These are phyloP conservation scores for Cercospora sesami DNA, from an alignment of 2,329 filamentous ascomycete species.

Conservation along the genomic window DNA sequence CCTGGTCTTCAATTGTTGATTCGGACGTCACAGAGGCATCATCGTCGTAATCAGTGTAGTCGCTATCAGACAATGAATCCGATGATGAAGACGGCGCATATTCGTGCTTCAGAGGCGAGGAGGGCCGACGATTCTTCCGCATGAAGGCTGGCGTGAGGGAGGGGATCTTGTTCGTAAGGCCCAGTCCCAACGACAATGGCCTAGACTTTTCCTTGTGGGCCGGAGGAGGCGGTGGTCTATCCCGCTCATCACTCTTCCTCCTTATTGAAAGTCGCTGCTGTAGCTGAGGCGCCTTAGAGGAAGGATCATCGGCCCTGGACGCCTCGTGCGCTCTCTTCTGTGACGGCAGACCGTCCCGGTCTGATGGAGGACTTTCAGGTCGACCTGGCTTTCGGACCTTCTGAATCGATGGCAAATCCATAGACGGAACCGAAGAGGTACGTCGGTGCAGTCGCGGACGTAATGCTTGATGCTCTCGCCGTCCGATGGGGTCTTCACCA, in stretches of 20 bases:
- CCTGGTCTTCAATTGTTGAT: conserved; percentile 60
- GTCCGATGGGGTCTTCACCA: conserved; percentile 23
- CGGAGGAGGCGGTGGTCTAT: conserved; percentile 38
- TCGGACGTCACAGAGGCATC: conserved; percentile 49
- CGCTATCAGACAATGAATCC: conserved; percentile 60
- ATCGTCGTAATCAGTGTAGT: conserved; percentile 55
- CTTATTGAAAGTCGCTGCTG: conserved; percentile 34
- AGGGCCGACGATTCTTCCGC: conserved; percentile 66
- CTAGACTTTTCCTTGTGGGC: conserved; percentile 21
- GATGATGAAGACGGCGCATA: conserved; percentile 82
- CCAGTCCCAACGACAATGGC: conserved; percentile 32
- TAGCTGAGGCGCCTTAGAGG: conserved; percentile 40
- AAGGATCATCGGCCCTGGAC: conserved; percentile 26
- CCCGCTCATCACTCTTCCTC: conserved; percentile 23
- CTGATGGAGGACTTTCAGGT: conserved; percentile 37
- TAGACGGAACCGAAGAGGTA: conserved; percentile 51
- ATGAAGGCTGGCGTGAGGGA: conserved; percentile 41
- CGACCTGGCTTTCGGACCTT: conserved; percentile 46
- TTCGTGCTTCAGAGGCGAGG: conserved; percentile 94
- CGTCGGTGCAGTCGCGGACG: conserved; percentile 45
- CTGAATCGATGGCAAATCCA: conserved; percentile 49
- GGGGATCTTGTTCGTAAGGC: conserved; percentile 32
- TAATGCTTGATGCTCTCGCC: conserved; percentile 19
- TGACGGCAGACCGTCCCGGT: conserved; percentile 26
- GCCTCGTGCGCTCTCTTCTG: conserved; percentile 23